Percentiles rank a stretch among this genome's conserved stretches.
phyloP scores from a whole-genome alignment of 2,329 filamentous ascomycete species.

The Fusarium citri region DNA sequence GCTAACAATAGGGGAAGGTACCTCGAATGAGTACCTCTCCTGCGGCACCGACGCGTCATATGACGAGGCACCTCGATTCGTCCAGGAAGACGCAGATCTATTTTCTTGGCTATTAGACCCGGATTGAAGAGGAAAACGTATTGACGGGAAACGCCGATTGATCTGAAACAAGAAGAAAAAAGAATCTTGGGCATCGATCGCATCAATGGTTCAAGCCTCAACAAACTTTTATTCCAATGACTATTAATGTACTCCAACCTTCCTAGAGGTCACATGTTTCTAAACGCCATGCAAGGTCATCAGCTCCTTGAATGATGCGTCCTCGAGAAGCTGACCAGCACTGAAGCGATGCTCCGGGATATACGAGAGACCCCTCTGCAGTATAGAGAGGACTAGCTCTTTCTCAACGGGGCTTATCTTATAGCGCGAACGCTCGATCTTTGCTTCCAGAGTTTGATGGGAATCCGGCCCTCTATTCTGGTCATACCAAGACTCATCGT shows the following conservation, averaged over 20 bases:
- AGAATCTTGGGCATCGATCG: rapidly evolving
- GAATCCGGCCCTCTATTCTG: not conserved
- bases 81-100: too few species aligned
- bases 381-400: not conserved
- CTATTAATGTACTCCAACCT: too few species aligned
- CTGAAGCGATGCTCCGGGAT: not conserved
- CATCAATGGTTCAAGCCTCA: rapidly evolving
- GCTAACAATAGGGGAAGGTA: too few species aligned
- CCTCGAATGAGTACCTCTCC: too few species aligned
- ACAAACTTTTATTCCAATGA: too few species aligned
- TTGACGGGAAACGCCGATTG: too few species aligned
- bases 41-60: too few species aligned
- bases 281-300: not conserved
- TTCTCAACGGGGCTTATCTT: not conserved
- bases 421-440: rapidly evolving
- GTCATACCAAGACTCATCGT: not conserved
- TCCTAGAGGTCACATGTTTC: too few species aligned
- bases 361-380: not conserved
- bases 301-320: not conserved
- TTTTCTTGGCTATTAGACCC: too few species aligned
- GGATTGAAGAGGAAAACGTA: rapidly evolving
- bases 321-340: not conserved
- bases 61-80: too few species aligned
- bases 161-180: too few species aligned
- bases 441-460: not conserved